Evolutionary conservation across 495 filamentous ascomycete genomes (phyloP), one percentile per base, ranked within the genome.

Genomic region (Aspergillus cavernicola): DNA sequence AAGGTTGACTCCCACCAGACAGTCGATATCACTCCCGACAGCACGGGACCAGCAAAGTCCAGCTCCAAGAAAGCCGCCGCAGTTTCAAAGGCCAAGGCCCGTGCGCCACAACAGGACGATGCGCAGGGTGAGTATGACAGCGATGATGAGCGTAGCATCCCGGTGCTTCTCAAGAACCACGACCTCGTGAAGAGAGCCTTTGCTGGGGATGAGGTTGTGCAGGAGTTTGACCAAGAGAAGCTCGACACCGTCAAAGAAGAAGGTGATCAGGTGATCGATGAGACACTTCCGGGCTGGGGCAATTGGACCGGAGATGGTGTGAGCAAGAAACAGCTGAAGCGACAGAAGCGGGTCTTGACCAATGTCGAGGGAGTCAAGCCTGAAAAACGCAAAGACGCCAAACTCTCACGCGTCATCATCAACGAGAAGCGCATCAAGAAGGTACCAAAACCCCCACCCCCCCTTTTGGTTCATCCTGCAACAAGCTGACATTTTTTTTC

Each of bases 361-460:
- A 92, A 81, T 58, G 67, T 85, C 29, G 80, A 87, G 46, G 93
- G 93, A n/a, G 76, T 96, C 53, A 85, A 87, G 63, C 71, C 77
- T 22, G 85, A 87, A 55, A 76, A 86, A 44, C 80, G 93, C 18
- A 88, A 91, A 68, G 93, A 98, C 63, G 83, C 80, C 28, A 87
- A 85, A 72, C 68, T 96, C 26, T 80, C 85, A 50, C 81, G 80
- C 41, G 92, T 95, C 9, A 96, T 98, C 52, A 89, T 98, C 57
- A 96, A 86, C 60, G 88, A 98, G 80, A 96, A 92, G 74, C 74
- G 81, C 29, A 79, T 90, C 20, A 92, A 90, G 76, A 97, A 97
- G 85, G 88, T 90, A 76, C 35, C 11, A n/a, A 40, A 15, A 33
- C 8, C n/a, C n/a, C n/a, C n/a, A n/a, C n/a, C n/a, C n/a, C n/a